phyloP scores from a whole-genome alignment of 2,329 filamentous ascomycete species.

The Nothophoma quercina region DNA sequence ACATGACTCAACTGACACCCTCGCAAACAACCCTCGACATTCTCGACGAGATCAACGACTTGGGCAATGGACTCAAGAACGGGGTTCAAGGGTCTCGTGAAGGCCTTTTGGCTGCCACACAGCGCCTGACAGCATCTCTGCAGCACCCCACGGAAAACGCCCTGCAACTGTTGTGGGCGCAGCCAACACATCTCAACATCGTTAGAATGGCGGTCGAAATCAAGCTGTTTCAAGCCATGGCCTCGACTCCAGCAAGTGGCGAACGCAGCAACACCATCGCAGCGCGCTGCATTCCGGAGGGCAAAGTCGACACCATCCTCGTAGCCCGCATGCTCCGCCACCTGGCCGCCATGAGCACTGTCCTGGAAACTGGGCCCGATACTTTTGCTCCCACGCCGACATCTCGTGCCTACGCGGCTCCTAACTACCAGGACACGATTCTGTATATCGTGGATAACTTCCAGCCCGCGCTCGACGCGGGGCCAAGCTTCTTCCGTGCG shows the following conservation, averaged over 20 bases:
- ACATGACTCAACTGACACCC: constrained; percentile 3
- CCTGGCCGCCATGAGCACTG: constrained; percentile 35
- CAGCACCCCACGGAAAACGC: constrained; percentile 35
- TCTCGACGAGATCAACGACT: constrained; percentile 27
- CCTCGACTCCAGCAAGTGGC: constrained; percentile 15
- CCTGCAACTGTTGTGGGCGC: constrained; percentile 31
- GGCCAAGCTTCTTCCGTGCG: constrained; percentile 27
- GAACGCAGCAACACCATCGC: constrained; percentile 24
- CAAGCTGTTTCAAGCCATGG: constrained; percentile 34
- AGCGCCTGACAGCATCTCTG: constrained; percentile 34
- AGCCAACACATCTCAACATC: constrained; percentile 29
- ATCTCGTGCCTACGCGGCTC: constrained; percentile 25
- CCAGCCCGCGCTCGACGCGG: constrained; percentile 26
- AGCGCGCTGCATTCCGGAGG: constrained; percentile 12
- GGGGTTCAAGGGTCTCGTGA: constrained; percentile 26
- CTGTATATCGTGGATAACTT: constrained; percentile 32
- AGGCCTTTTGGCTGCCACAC: constrained; percentile 27
- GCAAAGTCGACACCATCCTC: constrained; percentile 25
- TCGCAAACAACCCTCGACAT: constrained; percentile 26
- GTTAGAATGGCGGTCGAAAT: constrained; percentile 33
- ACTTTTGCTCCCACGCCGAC: constrained; percentile 28
- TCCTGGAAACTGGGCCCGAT: constrained; percentile 26
- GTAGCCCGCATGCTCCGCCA: constrained; percentile 39
- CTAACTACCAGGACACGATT: constrained; percentile 32
- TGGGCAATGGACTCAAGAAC: constrained; percentile 28